phyloP scores from a whole-genome alignment of 768 basidiomycete genomes.

The Tubosaeta brunneosetosa region DNA sequence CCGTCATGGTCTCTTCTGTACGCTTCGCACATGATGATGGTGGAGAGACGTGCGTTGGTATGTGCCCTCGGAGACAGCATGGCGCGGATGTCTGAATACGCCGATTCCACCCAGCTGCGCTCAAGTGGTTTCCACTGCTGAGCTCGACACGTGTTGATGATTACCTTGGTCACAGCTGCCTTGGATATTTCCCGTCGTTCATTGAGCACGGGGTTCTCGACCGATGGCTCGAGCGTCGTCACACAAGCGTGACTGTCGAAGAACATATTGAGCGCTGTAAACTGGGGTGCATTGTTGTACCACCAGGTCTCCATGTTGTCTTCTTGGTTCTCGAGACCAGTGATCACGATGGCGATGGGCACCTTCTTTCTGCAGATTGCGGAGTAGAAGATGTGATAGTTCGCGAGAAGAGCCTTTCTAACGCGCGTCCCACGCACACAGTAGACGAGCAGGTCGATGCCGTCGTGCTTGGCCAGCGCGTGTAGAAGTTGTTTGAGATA shows the following conservation, averaged over 20 bases:
- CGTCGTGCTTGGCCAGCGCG: constrained; percentile 30
- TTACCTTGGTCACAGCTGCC: constrained; percentile 16
- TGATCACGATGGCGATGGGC: constrained; percentile 38
- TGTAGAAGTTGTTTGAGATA: constrained; percentile 34
- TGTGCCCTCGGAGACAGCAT: constrained; percentile 15
- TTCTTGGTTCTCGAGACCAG: constrained; percentile 38
- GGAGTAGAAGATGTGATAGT: constrained; percentile 38
- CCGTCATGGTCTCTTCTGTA: neutral
- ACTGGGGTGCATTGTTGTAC: constrained; percentile 21
- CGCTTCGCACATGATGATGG: constrained; percentile 24
- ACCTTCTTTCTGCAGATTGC: constrained; percentile 38
- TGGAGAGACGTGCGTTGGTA: constrained; percentile 6
- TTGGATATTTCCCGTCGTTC: constrained; percentile 25
- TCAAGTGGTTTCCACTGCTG: constrained; percentile 27
- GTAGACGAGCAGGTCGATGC: constrained; percentile 39
- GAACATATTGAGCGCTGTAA: constrained; percentile 22
- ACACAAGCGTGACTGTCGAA: constrained; percentile 32
- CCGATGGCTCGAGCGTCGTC: constrained; percentile 23
- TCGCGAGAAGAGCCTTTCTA: constrained; percentile 30
- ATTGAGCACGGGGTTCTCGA: constrained; percentile 8
- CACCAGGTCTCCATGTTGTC: constrained; percentile 33
- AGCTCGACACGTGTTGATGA: constrained; percentile 15
- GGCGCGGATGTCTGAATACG: constrained; percentile 23
- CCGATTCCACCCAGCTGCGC: constrained; percentile 25
- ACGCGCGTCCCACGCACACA: constrained; percentile 39